Conservation (phyloP, 495 filamentous ascomycete genomes). For the Tuber calosporum region DNA sequence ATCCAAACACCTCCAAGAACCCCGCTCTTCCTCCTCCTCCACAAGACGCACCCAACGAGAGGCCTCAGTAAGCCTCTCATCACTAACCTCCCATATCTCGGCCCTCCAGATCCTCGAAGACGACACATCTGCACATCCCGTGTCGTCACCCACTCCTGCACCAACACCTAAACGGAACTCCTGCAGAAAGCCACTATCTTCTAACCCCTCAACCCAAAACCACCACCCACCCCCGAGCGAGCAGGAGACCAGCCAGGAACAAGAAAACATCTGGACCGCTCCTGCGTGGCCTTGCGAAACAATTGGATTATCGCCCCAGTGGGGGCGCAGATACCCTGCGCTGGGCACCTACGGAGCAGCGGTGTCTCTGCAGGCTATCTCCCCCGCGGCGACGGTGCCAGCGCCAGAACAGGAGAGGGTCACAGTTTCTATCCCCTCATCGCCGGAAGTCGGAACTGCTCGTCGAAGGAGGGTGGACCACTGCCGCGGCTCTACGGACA, state of each 20-base stretch:
- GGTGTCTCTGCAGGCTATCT: neutral
- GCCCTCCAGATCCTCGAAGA: neutral
- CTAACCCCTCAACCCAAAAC: neutral
- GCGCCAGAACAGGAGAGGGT: neutral
- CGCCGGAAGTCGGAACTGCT: neutral
- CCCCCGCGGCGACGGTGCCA: neutral
- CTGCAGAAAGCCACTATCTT: neutral
- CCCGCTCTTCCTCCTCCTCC: neutral
- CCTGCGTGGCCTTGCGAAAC: neutral
- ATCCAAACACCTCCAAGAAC: neutral
- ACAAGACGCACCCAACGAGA: neutral
- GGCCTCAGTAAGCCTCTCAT: neutral
- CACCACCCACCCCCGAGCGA: neutral
- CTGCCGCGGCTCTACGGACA: neutral
- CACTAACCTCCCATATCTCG: neutral
- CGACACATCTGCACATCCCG: neutral
- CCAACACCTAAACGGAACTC: neutral
- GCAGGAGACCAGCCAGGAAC: neutral
- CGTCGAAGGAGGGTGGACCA: neutral
- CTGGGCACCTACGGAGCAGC: conserved; percentile 8
- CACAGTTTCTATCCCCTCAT: neutral
- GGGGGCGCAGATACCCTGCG: conserved; percentile 8
- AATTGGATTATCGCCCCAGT: conserved; percentile 7
- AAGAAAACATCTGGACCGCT: conserved; percentile 5
- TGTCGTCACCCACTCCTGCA: neutral